Conservation (phyloP, 208 protist genomes). For the Leishmania gerbilli region DNA sequence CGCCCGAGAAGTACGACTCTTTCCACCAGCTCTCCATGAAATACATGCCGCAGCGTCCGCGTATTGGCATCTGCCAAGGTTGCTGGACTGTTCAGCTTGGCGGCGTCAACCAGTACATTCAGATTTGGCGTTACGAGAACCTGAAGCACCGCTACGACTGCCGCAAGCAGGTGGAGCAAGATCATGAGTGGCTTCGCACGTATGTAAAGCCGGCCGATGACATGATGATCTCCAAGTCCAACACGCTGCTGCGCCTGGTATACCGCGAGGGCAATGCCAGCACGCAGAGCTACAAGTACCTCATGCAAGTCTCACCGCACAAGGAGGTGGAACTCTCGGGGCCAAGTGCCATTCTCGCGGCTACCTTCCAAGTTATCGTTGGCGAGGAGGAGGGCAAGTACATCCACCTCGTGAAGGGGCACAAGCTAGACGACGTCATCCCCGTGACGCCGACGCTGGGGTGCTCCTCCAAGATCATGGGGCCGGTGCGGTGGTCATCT, state of each 20-base stretch:
- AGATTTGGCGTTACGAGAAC: conserved; percentile 81
- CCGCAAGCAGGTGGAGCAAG: conserved; percentile 44
- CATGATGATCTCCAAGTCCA: conserved; percentile 48
- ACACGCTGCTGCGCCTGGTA: conserved; percentile 59
- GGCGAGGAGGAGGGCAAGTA: conserved; percentile 72
- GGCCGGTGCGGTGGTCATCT: conserved; percentile 66
- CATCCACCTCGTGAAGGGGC: conserved; percentile 74
- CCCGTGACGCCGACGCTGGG: conserved; percentile 35
- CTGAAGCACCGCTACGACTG: conserved; percentile 72
- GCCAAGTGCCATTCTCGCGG: conserved; percentile 63
- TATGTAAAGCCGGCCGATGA: conserved; percentile 39
- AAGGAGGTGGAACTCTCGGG: conserved; percentile 57
- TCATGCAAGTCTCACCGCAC: conserved; percentile 62
- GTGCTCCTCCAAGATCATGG: conserved; percentile 66
- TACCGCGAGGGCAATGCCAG: conserved; percentile 67
- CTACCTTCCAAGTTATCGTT: conserved; percentile 61
- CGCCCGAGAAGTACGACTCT: conserved; percentile 58
- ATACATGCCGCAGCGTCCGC: conserved; percentile 50
- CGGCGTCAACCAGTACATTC: conserved; percentile 68
- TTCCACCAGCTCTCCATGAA: conserved; percentile 63
- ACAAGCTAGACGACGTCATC: conserved; percentile 69
- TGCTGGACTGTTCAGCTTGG: conserved; percentile 83
- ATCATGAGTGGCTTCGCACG: conserved; percentile 64
- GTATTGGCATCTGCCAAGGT: conserved; percentile 50
- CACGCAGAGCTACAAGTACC: conserved; percentile 77